Evolutionary conservation across 176 grass and related monocot genomes (phyloP), one percentile per base, ranked within the genome.

Genomic region (Hsuehochloa calcarea): DNA sequence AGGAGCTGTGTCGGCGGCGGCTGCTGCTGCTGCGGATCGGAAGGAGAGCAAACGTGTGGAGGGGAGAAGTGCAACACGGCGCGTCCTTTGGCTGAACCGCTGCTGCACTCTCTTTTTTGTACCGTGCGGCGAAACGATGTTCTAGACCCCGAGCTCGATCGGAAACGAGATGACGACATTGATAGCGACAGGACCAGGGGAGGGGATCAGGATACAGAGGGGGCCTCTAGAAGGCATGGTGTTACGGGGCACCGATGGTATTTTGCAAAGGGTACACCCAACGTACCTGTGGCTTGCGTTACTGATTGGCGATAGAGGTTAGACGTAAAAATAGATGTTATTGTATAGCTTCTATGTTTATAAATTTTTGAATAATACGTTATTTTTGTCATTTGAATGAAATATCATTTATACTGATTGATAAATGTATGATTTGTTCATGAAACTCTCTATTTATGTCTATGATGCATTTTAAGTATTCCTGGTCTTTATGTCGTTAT

Each of bases 101-200:
- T 44, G 78, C 38, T 31, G 47, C 44, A 9, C 58, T 46, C 15
- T 20, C 10, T 64, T 29, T 82, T 65, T 82, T 38, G 78, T 82
- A 84, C 58, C 84, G 84, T 79, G 89, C 89, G 74, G 74, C 60
- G 80, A 83, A 60, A 58, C 46, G 84, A 79, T 84, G 88, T 78
- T 83, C 66, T 51, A 82, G 88, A 90, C n/a, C 62, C 45, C 78
- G 43, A 78, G 43, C 77, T 85, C 77, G 41, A 78, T 44, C 35
- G 7, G 65, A 10, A 56, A 31, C 10, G 8, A 43, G 70, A 9
- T 8, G 40, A 1, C 26, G 31, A 34, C 31, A 34, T 1, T 43
- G 65, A 81, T 51, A 58, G 50, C 55, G 65, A 56, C 20, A 29
- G 16, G 29, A 14, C 3, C 45, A 47, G 37, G 31, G 22, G n/a